Conservation (phyloP, 768 basidiomycete genomes). For the Royoungia palumana region DNA sequence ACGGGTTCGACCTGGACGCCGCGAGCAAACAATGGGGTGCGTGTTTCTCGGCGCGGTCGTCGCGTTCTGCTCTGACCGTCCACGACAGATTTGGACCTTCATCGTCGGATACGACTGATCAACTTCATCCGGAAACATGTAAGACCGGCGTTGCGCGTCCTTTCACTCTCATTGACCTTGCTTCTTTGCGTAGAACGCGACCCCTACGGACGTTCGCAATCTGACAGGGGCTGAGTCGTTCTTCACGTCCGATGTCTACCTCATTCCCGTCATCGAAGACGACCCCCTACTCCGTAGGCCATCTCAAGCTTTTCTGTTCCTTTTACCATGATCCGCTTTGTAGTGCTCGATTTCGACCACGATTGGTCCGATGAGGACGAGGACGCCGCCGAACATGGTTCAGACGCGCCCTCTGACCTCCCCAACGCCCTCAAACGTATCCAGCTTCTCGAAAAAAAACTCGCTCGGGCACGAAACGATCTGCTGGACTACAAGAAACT, state of each 20-base stretch:
- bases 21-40: conserved; percentile 53
- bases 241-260: conserved; percentile 72
- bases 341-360: conserved; percentile 64
- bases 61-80: not conserved
- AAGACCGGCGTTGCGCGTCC: not conserved
- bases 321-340: not conserved
- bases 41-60: conserved; percentile 19
- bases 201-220: conserved; percentile 40
- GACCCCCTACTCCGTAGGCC: conserved; percentile 86
- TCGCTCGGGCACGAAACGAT: conserved; percentile 56
- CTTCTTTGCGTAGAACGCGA: conserved; percentile 45
- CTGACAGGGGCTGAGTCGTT: conserved; percentile 59
- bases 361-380: conserved; percentile 68
- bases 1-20: conserved; percentile 62
- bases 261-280: conserved; percentile 78
- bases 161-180: not conserved
- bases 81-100: conserved; percentile 65
- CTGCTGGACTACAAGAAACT: conserved; percentile 60
- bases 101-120: conserved; percentile 76
- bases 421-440: conserved; percentile 44
- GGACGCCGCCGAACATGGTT: not conserved
- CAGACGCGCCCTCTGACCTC: conserved; percentile 29
- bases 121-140: conserved; percentile 86
- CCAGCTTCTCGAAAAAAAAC: conserved; percentile 55
- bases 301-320: not conserved